Percentiles rank a stretch among this genome's conserved stretches.
phyloP scores from a whole-genome alignment of 2,329 filamentous ascomycete species.

The Colletotrichum destructivum region DNA sequence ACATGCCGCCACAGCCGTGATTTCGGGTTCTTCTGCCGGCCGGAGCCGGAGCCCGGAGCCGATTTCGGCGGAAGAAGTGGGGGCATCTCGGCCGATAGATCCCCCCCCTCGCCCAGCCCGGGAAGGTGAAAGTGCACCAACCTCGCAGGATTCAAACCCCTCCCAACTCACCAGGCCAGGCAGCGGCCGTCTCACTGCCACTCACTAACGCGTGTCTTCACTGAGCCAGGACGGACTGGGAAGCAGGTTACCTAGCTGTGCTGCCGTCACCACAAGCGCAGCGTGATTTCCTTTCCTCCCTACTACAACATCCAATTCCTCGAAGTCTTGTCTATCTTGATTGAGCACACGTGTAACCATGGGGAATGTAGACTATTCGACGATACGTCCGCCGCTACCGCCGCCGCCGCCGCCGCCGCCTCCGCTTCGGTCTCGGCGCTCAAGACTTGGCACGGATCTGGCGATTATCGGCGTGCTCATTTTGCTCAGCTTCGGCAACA shows the following conservation, averaged over 20 bases:
- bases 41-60: background rate
- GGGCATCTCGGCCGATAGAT: background rate
- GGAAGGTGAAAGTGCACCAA: background rate
- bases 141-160: conserved; percentile 12
- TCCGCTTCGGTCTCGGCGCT: too few relatives aligned
- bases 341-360: background rate
- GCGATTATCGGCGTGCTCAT: conserved; percentile 6
- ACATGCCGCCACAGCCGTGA: background rate
- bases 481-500: conserved; percentile 12
- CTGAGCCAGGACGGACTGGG: too few relatives aligned
- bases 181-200: background rate
- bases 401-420: background rate
- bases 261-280: too few relatives aligned
- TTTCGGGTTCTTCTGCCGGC: background rate
- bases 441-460: background rate
- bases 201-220: background rate
- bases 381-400: background rate
- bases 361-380: too few relatives aligned
- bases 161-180: background rate
- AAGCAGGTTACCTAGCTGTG: too few relatives aligned
- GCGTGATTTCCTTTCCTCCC: background rate
- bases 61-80: background rate
- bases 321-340: background rate
- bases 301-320: background rate
- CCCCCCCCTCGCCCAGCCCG: background rate